Evolutionary conservation across 2,329 filamentous ascomycete species (phyloP).

Genomic region (Hypoxylon sp.): DNA sequence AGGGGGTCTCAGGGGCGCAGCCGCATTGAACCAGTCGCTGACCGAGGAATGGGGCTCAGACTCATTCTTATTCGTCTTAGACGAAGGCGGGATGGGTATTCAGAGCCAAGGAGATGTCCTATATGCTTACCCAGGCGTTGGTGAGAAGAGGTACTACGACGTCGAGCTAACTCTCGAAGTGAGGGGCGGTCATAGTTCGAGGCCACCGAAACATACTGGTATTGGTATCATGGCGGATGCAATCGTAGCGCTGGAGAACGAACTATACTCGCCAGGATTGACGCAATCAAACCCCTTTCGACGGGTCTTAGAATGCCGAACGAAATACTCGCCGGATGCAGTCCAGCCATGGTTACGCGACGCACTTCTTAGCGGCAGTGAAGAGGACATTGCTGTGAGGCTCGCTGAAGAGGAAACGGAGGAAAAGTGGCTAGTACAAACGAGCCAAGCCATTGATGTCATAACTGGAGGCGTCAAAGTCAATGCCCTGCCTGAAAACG

Average conservation of each 20-base stretch:
- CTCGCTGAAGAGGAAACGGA: slow-evolving; percentile 55
- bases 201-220: slow-evolving; percentile 44
- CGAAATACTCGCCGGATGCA: slow-evolving; percentile 62
- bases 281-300: slow-evolving; percentile 57
- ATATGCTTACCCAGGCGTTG: slow-evolving; percentile 40
- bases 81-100: slow-evolving; percentile 39
- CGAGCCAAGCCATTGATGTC: slow-evolving; percentile 64
- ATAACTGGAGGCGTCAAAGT: slow-evolving; percentile 64
- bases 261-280: slow-evolving; percentile 26
- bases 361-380: slow-evolving; percentile 40
- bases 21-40: slow-evolving; percentile 29
- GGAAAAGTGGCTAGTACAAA: slow-evolving; percentile 62
- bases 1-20: slow-evolving; percentile 34
- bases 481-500: slow-evolving; percentile 65
- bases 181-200: slow-evolving; percentile 47
- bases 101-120: slow-evolving; percentile 32
- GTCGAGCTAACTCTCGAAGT: slow-evolving; percentile 37
- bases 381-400: slow-evolving; percentile 52
- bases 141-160: slow-evolving; percentile 41
- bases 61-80: slow-evolving; percentile 33
- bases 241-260: slow-evolving; percentile 34
- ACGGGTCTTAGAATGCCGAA: slow-evolving; percentile 66
- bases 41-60: slow-evolving; percentile 37
- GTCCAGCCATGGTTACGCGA: slow-evolving; percentile 59
- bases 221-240: slow-evolving; percentile 44